phyloP scores from a whole-genome alignment of 345 rosid genomes.

The Hibiscus tridactylites region DNA sequence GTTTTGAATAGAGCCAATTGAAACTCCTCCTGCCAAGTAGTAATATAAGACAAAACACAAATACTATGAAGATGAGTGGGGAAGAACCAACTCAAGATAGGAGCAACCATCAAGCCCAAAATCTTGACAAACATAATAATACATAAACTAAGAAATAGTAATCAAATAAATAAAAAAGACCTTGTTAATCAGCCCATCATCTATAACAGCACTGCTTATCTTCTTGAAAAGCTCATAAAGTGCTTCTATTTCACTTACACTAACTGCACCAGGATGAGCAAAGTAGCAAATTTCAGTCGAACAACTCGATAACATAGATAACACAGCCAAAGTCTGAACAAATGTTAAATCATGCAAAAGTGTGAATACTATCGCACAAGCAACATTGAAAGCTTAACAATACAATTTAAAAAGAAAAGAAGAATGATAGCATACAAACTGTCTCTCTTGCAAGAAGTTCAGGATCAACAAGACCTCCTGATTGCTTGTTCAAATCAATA shows the following conservation, averaged over 20 bases:
- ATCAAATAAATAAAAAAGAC: background rate
- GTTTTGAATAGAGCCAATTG: background rate
- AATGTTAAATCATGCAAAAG: too few species aligned
- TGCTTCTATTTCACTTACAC: too few species aligned
- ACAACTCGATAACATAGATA: too few species aligned
- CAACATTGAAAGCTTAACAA: too few species aligned
- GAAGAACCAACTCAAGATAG: background rate
- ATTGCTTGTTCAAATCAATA: slow-evolving; percentile 61
- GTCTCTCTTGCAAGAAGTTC: slow-evolving; percentile 94
- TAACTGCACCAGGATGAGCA: too few species aligned
- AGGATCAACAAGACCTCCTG: slow-evolving; percentile 87
- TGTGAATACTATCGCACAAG: too few species aligned
- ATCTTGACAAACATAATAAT: background rate
- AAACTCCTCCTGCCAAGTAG: background rate
- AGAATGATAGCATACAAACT: slow-evolving; percentile 24
- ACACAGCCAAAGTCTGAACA: too few species aligned
- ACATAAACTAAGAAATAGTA: too few species aligned
- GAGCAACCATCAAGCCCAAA: background rate
- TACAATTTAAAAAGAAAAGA: too few species aligned
- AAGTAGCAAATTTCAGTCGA: too few species aligned
- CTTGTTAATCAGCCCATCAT: background rate
- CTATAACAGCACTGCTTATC: too few species aligned
- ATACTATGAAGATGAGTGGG: background rate
- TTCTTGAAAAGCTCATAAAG: too few species aligned
- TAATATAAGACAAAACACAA: background rate